Evolutionary conservation across 495 filamentous ascomycete species (phyloP).

Genomic region (Aspergillus mulundensis): DNA sequence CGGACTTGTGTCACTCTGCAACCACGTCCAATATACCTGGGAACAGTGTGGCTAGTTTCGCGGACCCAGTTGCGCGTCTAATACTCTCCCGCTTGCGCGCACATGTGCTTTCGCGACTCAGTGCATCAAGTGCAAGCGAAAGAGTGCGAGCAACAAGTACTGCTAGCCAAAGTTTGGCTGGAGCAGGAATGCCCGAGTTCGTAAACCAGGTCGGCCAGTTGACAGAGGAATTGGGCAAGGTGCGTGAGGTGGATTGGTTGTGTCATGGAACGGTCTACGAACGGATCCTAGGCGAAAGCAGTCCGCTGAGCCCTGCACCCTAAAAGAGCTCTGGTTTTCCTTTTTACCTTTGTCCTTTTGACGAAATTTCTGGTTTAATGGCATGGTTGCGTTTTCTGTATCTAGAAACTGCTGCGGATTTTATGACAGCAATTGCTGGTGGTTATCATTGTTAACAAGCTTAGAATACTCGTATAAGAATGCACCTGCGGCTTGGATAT

Average conservation of each 20-base stretch:
- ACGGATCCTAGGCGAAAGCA: conserved; percentile 43
- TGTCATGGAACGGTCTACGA: conserved; percentile 82
- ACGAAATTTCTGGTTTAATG: no score
- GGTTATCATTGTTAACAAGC: background rate
- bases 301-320: background rate
- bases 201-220: conserved; percentile 77
- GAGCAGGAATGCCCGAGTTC: conserved; percentile 82
- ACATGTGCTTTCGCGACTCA: conserved; percentile 73
- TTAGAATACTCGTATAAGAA: background rate
- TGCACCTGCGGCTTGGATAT: background rate
- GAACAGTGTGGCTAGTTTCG: conserved; percentile 36
- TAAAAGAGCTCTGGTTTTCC: conserved; percentile 13
- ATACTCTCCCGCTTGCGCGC: conserved; percentile 69
- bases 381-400: background rate
- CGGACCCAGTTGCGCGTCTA: conserved; percentile 77
- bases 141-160: conserved; percentile 74
- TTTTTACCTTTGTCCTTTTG: background rate
- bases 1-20: conserved; percentile 12
- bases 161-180: conserved; percentile 76
- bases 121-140: conserved; percentile 72
- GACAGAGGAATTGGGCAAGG: conserved; percentile 70
- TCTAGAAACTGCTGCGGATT: background rate
- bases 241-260: conserved; percentile 74
- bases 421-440: background rate
- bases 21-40: conserved; percentile 2